Evolutionary conservation across 768 basidiomycete species (phyloP).

Genomic region (Wakefieldia striispora): DNA sequence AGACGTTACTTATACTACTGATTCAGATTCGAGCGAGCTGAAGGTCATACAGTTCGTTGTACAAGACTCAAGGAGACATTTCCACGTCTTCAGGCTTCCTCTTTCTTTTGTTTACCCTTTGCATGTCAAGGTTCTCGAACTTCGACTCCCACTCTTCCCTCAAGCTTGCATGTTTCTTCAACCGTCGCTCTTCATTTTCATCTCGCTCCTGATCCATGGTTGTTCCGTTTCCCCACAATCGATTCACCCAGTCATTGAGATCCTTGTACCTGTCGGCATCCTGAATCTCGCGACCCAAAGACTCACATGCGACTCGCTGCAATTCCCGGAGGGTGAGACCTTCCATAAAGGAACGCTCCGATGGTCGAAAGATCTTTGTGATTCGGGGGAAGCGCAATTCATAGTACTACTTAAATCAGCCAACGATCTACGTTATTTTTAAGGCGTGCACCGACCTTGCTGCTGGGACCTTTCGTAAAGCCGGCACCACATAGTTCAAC

Average conservation of each 20-base stretch:
- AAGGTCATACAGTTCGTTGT: background rate
- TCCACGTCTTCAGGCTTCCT: constrained; percentile 19
- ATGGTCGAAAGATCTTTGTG: constrained; percentile 58
- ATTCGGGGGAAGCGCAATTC: constrained; percentile 84
- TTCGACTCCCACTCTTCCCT: constrained; percentile 44
- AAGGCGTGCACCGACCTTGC: constrained; percentile 43
- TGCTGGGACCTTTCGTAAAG: constrained; percentile 65
- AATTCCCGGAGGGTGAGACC: constrained; percentile 48
- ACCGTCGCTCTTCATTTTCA: constrained; percentile 24
- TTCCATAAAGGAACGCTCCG: constrained; percentile 66
- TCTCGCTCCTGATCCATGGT: constrained; percentile 34
- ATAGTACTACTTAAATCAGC: constrained; percentile 53
- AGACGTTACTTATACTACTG: too few relatives aligned
- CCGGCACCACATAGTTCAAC: constrained; percentile 80
- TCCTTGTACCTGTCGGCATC: constrained; percentile 42
- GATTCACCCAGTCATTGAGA: constrained; percentile 44
- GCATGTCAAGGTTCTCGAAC: constrained; percentile 30
- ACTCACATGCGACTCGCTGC: constrained; percentile 52
- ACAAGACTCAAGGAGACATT: constrained; percentile 20
- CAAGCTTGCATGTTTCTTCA: constrained; percentile 38
- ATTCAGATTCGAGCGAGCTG: background rate
- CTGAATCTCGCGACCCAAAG: constrained; percentile 48
- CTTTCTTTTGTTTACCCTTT: constrained; percentile 21
- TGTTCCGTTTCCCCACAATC: constrained; percentile 39
- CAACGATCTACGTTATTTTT: background rate